phyloP scores from a whole-genome alignment of 768 basidiomycete species.

The Strobilomyces dryophilus region DNA sequence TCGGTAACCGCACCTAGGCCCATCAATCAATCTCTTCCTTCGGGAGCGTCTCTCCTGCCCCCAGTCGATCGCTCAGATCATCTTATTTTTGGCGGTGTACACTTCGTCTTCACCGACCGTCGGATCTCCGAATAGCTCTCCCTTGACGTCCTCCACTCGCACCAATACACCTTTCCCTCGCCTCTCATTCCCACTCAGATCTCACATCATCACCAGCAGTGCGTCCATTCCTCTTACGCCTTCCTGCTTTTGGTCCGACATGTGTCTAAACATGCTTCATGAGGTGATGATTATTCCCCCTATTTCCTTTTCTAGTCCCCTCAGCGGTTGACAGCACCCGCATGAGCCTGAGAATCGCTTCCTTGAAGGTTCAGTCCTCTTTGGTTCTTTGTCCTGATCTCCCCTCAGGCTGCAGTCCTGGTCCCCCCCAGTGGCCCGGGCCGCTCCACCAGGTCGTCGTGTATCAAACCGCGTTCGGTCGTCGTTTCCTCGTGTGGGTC shows the following conservation, averaged over 20 bases:
- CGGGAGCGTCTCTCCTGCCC: slow-evolving; percentile 14
- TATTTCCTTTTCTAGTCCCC: slow-evolving; percentile 12
- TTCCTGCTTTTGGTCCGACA: slow-evolving; percentile 9
- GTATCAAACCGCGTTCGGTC: background rate
- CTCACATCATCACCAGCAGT: background rate
- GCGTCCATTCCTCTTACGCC: slow-evolving; percentile 7
- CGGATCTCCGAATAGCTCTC: background rate
- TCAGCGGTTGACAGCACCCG: background rate
- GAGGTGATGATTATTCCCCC: background rate
- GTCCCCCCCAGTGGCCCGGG: background rate
- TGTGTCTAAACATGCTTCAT: slow-evolving; percentile 8
- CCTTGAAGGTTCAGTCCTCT: background rate
- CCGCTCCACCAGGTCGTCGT: background rate
- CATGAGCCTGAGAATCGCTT: slow-evolving; percentile 9
- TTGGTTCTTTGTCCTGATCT: background rate
- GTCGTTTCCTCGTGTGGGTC: background rate
- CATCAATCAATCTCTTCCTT: background rate
- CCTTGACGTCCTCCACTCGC: too few species aligned
- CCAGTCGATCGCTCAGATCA: slow-evolving; percentile 11
- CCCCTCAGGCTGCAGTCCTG: background rate
- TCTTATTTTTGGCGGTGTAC: too few species aligned
- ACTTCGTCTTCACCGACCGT: background rate
- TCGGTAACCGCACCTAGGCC: slow-evolving; percentile 4
- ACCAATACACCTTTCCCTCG: too few species aligned
- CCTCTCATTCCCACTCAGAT: too few species aligned